Conservation (phyloP, 2,329 filamentous ascomycete species). For the Xylaria sp. region DNA sequence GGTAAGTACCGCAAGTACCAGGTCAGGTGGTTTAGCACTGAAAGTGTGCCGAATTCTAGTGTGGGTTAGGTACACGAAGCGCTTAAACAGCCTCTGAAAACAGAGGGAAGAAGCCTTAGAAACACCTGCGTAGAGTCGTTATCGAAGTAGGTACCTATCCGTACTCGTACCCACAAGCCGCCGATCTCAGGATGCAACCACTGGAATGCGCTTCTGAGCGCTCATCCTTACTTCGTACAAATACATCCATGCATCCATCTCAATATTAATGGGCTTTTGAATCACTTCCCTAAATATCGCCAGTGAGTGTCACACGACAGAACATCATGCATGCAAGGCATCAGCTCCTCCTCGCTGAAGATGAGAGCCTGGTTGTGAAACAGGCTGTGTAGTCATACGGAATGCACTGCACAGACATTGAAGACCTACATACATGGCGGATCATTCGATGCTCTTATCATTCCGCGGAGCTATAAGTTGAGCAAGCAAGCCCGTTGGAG, state of each 20-base stretch:
- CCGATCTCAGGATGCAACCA: too few species aligned
- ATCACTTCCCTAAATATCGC: too few species aligned
- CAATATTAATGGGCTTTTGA: too few species aligned
- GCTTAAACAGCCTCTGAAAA: conserved; percentile 1
- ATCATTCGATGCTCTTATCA: too few species aligned
- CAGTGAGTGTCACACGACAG: conserved; percentile 15
- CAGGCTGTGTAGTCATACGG: neutral
- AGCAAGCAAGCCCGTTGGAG: too few species aligned
- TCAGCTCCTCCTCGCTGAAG: neutral
- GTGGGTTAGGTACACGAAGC: neutral
- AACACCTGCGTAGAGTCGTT: neutral
- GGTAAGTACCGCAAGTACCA: conserved; percentile 17
- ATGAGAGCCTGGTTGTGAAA: neutral
- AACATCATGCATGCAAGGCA: neutral
- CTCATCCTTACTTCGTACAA: too few species aligned
- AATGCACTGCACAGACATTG: too few species aligned
- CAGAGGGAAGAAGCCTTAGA: conserved; percentile 9
- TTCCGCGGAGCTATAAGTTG: too few species aligned
- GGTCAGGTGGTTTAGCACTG: neutral
- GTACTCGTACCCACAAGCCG: too few species aligned
- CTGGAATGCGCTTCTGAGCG: too few species aligned
- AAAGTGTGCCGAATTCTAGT: neutral
- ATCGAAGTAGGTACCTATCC: neutral
- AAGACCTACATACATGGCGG: too few species aligned
- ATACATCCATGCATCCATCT: too few species aligned